Evolutionary conservation across 371 early-diverging fungal genomes (phyloP).

Genomic region (Saksenaea oblongispora): DNA sequence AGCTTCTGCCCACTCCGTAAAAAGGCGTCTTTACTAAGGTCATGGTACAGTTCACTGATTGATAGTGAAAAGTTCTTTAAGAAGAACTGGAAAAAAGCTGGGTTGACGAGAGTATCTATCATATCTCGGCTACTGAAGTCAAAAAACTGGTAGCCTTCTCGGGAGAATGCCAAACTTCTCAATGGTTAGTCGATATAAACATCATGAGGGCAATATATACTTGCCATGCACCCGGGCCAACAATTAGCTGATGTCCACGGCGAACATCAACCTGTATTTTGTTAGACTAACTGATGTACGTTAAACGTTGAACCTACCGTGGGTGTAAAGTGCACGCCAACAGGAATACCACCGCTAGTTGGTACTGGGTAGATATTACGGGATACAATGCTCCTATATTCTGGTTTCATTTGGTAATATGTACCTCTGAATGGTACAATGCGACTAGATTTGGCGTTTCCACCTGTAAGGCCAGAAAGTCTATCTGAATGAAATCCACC

Average conservation of each 20-base stretch:
- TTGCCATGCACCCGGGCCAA: constrained; percentile 51
- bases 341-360: constrained; percentile 50
- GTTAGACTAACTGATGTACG: background rate
- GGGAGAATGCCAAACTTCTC: constrained; percentile 36
- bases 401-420: constrained; percentile 48
- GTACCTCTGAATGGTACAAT: constrained; percentile 49
- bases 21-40: constrained; percentile 46
- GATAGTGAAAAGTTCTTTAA: constrained; percentile 43
- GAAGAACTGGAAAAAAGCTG: constrained; percentile 39
- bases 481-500: constrained; percentile 51
- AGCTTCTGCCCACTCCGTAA: constrained; percentile 37
- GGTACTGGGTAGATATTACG: constrained; percentile 54
- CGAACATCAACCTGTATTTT: constrained; percentile 31
- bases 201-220: background rate
- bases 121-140: constrained; percentile 41
- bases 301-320: constrained; percentile 22
- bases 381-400: constrained; percentile 37
- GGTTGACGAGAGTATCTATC: constrained; percentile 32
- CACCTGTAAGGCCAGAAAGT: constrained; percentile 42
- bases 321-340: constrained; percentile 50
- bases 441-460: constrained; percentile 30
- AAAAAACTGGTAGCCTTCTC: constrained; percentile 46
- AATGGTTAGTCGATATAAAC: background rate
- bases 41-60: constrained; percentile 47
- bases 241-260: constrained; percentile 48